phyloP scores from a whole-genome alignment of 257 asterid species.

The Mitragyna speciosa region DNA sequence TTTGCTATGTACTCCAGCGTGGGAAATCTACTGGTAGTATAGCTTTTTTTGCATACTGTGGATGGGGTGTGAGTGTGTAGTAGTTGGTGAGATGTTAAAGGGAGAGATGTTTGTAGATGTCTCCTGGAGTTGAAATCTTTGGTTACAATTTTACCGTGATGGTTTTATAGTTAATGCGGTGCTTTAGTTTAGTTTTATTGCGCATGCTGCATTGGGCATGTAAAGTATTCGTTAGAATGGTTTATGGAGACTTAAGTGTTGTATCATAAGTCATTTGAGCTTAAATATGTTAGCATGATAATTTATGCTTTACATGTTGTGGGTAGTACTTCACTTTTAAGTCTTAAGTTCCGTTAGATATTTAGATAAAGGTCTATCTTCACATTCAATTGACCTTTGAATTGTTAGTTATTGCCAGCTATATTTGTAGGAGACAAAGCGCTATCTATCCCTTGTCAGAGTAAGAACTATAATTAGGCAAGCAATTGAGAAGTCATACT shows the following conservation, averaged over 20 bases:
- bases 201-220: too few species aligned
- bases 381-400: background rate
- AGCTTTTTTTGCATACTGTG: too few species aligned
- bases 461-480: background rate
- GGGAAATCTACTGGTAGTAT: too few species aligned
- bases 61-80: background rate
- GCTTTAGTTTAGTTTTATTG: too few species aligned
- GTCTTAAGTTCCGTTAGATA: too few species aligned
- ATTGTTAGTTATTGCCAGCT: background rate
- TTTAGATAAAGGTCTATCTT: background rate
- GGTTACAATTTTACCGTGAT: background rate
- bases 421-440: background rate
- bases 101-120: background rate
- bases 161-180: background rate
- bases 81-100: background rate
- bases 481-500: background rate
- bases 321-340: too few species aligned
- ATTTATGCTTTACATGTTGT: background rate
- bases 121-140: background rate
- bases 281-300: too few species aligned
- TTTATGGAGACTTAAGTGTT: background rate
- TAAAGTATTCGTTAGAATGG: background rate
- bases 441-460: background rate
- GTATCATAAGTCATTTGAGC: background rate
- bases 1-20: too few species aligned